Evolutionary conservation across 179 eudicot genomes (phyloP).

Genomic region (Vitellaria paradoxa): DNA sequence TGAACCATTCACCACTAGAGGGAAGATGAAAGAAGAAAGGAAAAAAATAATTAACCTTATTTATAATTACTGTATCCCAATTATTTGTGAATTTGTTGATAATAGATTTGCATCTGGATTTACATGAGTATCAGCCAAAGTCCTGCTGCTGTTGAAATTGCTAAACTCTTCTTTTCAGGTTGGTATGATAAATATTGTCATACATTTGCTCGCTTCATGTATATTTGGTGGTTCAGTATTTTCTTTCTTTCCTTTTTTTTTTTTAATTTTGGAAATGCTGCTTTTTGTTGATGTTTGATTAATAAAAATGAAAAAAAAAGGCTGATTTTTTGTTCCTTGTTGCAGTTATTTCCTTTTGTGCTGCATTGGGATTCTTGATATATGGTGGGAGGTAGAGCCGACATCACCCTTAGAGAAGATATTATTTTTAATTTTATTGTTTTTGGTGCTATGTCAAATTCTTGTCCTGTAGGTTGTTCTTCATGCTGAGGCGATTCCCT

Average conservation of each 20-base stretch:
- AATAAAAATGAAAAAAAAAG: not conserved
- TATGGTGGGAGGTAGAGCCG: conserved; percentile 66
- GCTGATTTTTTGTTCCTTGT: conserved; percentile 5
- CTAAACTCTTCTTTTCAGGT: conserved; percentile 57
- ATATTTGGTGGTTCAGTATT: not conserved
- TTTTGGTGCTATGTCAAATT: not conserved
- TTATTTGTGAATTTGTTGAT: conserved; percentile 7
- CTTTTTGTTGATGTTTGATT: not conserved
- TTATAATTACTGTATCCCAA: not conserved
- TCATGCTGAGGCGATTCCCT: conserved; percentile 66
- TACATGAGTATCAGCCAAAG: conserved; percentile 32
- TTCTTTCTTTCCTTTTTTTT: no score
- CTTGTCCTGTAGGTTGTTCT: conserved; percentile 42
- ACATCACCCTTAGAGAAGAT: not conserved
- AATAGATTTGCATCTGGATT: conserved; percentile 56
- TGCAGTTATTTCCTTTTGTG: conserved; percentile 59
- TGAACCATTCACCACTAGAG: not conserved
- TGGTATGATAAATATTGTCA: not conserved
- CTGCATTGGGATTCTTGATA: conserved; percentile 63
- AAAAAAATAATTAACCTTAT: not conserved
- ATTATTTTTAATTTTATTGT: not conserved
- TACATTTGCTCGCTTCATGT: conserved; percentile 4
- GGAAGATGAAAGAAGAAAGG: not conserved
- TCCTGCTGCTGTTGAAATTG: conserved; percentile 37
- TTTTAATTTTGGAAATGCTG: not conserved